A percentile compares a stretch with the other conserved stretches of the same genome.
Conservation (phyloP, 345 rosid species). For the Brassica nigra region DNA sequence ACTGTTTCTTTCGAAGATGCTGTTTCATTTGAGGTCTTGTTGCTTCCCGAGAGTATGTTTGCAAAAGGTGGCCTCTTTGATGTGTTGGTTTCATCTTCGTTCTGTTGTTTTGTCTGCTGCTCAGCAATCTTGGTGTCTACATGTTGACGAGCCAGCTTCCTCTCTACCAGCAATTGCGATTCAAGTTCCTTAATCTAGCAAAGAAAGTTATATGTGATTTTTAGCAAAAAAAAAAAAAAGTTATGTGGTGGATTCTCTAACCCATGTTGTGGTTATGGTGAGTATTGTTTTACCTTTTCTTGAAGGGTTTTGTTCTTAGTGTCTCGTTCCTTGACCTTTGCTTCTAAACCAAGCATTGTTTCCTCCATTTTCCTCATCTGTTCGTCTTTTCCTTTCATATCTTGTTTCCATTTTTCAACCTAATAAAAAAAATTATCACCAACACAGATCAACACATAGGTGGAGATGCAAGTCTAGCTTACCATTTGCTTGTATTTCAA, state of each 20-base stretch:
- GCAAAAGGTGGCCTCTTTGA: conserved; percentile 58
- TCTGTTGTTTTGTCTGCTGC: conserved; percentile 53
- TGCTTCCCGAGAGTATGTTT: conserved; percentile 46
- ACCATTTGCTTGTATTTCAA: conserved; percentile 87
- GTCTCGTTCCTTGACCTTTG: conserved; percentile 82
- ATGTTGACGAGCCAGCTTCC: conserved; percentile 94
- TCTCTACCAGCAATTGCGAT: conserved; percentile 82
- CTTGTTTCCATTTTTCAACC: conserved; percentile 87
- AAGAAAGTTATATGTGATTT: conserved; percentile 9
- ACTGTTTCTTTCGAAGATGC: conserved; percentile 46
- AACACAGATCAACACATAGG: neutral
- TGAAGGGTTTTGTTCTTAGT: conserved; percentile 69
- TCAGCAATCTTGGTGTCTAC: conserved; percentile 90
- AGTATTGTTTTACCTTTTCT: conserved; percentile 63
- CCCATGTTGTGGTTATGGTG: conserved; percentile 8
- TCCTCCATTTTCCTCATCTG: conserved; percentile 93
- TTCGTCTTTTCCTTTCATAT: conserved; percentile 79
- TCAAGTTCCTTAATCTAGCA: conserved; percentile 86
- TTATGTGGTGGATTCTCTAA: too few species aligned
- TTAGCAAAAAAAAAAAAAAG: neutral
- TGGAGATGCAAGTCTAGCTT: conserved; percentile 24
- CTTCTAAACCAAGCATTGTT: conserved; percentile 60
- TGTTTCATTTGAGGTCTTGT: conserved; percentile 48
- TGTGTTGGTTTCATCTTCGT: conserved; percentile 52
- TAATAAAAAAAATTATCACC: conserved; percentile 10